Conservation (phyloP, 108 stramenopile genomes). For the Nitzschia sp. region DNA sequence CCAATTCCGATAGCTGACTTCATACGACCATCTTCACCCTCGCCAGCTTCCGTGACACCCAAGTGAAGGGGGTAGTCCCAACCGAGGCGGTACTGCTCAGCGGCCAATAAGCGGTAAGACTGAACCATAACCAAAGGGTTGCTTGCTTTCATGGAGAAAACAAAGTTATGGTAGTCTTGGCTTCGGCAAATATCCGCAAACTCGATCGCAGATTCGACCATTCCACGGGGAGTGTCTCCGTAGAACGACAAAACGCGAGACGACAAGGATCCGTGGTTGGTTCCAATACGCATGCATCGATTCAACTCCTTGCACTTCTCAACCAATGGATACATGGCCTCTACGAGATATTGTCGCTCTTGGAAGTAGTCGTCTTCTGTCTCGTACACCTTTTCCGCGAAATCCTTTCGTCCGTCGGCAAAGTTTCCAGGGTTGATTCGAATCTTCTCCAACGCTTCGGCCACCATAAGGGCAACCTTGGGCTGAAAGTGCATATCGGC, state of each 20-base stretch:
- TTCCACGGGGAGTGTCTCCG: slow-evolving; percentile 97
- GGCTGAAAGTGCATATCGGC: slow-evolving; percentile 99
- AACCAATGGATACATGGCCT: slow-evolving; percentile 89
- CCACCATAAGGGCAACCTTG: slow-evolving; percentile 87
- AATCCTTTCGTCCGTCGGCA: slow-evolving; percentile 93
- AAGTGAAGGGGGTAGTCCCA: slow-evolving; percentile 98
- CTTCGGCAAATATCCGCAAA: slow-evolving; percentile 96
- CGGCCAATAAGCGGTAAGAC: slow-evolving; percentile 91
- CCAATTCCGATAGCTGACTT: slow-evolving; percentile 97
- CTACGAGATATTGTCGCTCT: slow-evolving; percentile 83
- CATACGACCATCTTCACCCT: slow-evolving; percentile 99
- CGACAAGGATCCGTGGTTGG: slow-evolving; percentile 93
- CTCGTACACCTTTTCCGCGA: slow-evolving; percentile 92
- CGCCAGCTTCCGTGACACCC: slow-evolving; percentile 97
- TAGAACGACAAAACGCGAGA: slow-evolving; percentile 91
- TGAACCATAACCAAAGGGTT: slow-evolving; percentile 99
- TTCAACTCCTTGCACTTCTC: slow-evolving; percentile 91
- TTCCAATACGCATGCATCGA: slow-evolving; percentile 96
- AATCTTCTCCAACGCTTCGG: slow-evolving; percentile 96
- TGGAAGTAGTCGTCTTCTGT: slow-evolving; percentile 81
- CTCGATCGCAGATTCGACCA: slow-evolving; percentile 97
- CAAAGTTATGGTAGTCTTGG: slow-evolving; percentile 97
- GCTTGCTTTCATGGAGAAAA: slow-evolving; percentile 98
- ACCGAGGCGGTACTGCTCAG: slow-evolving; percentile 87
- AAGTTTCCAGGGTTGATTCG: slow-evolving; percentile 98